phyloP scores from a whole-genome alignment of 2,329 filamentous ascomycete genomes.

The Xylariaceae sp. region DNA sequence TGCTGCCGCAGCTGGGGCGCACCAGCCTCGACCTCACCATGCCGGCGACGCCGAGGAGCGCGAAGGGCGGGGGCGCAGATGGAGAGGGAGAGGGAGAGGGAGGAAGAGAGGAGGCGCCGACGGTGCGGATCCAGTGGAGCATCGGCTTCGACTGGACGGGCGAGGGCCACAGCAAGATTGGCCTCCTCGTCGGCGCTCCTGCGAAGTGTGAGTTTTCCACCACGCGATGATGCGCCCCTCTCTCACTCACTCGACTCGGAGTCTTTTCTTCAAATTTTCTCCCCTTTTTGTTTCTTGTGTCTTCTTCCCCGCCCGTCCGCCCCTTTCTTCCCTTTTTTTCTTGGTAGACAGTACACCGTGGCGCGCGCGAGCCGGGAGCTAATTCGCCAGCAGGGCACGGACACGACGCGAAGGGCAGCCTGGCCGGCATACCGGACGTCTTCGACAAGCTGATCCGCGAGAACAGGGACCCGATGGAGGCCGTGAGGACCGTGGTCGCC shows the following conservation, averaged over 20 bases:
- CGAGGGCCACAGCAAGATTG: slow-evolving; percentile 54
- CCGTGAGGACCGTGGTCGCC: slow-evolving; percentile 53
- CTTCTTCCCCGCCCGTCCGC: background rate
- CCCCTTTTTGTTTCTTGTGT: background rate
- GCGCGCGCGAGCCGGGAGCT: no score
- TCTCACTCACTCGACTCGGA: no score
- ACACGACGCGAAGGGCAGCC: slow-evolving; percentile 45
- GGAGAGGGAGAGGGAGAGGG: no score
- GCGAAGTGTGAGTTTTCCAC: slow-evolving; percentile 49
- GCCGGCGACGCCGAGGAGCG: slow-evolving; percentile 25
- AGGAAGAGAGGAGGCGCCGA: slow-evolving; percentile 28
- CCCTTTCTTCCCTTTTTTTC: no score
- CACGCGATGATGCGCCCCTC: no score
- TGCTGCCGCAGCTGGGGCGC: slow-evolving; percentile 48
- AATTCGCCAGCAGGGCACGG: slow-evolving; percentile 54
- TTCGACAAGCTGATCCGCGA: slow-evolving; percentile 53
- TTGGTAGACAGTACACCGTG: no score
- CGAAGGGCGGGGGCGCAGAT: no score
- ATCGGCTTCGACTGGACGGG: slow-evolving; percentile 67
- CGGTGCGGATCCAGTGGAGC: slow-evolving; percentile 52
- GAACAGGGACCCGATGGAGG: slow-evolving; percentile 46
- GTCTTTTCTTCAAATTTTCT: background rate
- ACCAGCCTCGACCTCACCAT: slow-evolving; percentile 40
- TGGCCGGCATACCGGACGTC: slow-evolving; percentile 50
- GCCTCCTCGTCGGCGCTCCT: slow-evolving; percentile 48